phyloP scores from a whole-genome alignment of 2,329 filamentous ascomycete genomes.

The Dactylella cylindrospora region DNA sequence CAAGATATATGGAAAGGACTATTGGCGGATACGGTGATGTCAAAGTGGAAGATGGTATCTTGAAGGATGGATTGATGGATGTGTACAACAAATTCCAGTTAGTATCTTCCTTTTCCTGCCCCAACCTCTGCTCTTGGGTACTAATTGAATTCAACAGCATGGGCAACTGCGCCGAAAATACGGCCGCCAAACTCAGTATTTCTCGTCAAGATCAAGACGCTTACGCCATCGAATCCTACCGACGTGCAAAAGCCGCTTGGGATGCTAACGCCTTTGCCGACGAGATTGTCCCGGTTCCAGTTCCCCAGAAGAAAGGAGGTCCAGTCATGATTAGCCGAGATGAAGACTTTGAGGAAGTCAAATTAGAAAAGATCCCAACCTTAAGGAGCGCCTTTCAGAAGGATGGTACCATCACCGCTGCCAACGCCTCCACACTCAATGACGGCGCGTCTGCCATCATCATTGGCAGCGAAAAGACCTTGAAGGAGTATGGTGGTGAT shows the following conservation, averaged over 20 bases:
- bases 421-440: conserved; percentile 90
- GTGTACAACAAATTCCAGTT: conserved; percentile 89
- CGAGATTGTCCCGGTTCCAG: conserved; percentile 84
- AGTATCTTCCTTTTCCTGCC: background rate
- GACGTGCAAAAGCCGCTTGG: conserved; percentile 88
- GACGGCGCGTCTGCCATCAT: conserved; percentile 92
- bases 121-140: background rate
- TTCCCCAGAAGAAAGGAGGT: conserved; percentile 81
- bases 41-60: conserved; percentile 84
- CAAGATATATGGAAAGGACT: conserved; percentile 84
- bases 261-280: conserved; percentile 78
- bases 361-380: conserved; percentile 78
- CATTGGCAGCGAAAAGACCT: conserved; percentile 75
- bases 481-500: conserved; percentile 72
- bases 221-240: conserved; percentile 86
- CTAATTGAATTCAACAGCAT: conserved; percentile 57
- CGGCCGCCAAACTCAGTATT: conserved; percentile 81
- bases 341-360: conserved; percentile 85
- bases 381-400: conserved; percentile 89
- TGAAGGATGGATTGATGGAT: conserved; percentile 93
- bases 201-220: conserved; percentile 84
- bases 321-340: conserved; percentile 71
- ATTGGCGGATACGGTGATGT: conserved; percentile 84
- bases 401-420: conserved; percentile 88
- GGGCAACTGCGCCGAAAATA: conserved; percentile 94